These are phyloP conservation scores for Penicillium sp. DNA, from an alignment of 2,329 filamentous ascomycete species.

Conservation along the genomic window DNA sequence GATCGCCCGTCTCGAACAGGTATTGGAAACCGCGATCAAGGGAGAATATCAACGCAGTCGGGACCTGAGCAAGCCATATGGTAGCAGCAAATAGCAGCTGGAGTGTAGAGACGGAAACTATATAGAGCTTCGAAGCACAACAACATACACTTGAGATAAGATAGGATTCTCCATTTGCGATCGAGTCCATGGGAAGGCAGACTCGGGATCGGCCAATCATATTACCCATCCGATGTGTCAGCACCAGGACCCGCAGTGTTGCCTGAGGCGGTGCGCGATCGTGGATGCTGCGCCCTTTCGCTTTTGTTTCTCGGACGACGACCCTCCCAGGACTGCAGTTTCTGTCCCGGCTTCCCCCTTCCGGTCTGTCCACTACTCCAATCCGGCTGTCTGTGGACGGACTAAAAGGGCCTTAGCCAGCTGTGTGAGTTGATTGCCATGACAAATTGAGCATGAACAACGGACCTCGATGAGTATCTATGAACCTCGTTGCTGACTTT, in stretches of 20 bases:
- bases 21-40: conserved; percentile 50
- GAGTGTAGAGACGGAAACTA: no score
- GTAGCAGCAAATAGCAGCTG: conserved; percentile 35
- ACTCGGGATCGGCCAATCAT: conserved; percentile 12
- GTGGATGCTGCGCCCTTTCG: conserved; percentile 2
- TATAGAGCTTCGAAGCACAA: no score
- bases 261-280: conserved; percentile 28
- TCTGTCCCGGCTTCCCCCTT: conserved; percentile 22
- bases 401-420: conserved; percentile 19
- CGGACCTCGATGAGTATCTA: conserved; percentile 1
- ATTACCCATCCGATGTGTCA: conserved; percentile 11
- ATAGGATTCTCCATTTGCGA: conserved; percentile 1
- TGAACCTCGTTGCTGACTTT: background rate
- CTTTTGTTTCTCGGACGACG: conserved; percentile 39
- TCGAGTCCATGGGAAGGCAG: conserved; percentile 3
- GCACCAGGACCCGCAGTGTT: conserved; percentile 28
- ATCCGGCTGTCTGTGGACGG: conserved; percentile 14
- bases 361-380: conserved; percentile 13
- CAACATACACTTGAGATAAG: background rate
- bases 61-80: conserved; percentile 35
- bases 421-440: conserved; percentile 28
- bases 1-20: conserved; percentile 54
- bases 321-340: conserved; percentile 26
- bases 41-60: conserved; percentile 34
- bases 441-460: conserved; percentile 10